These are phyloP conservation scores for Fusarium longipes DNA, from an alignment of 2,329 filamentous ascomycete genomes.

Conservation along the genomic window DNA sequence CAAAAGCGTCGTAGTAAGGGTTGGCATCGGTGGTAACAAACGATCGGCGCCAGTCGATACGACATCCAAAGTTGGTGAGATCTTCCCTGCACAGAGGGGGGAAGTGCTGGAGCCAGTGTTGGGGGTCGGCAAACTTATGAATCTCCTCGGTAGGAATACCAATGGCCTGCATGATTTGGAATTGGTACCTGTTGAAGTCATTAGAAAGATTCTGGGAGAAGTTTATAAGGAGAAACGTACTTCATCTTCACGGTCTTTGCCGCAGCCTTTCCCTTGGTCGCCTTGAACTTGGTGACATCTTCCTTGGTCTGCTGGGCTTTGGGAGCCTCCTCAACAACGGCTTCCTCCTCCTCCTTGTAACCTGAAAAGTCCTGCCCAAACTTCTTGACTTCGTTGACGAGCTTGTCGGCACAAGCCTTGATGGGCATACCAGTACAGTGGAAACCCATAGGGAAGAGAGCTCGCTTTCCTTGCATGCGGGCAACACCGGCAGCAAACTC, in stretches of 20 bases:
- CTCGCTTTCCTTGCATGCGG: conserved; percentile 88
- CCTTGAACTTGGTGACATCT: conserved; percentile 90
- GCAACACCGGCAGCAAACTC: conserved; percentile 91
- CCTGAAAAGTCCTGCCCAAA: conserved; percentile 89
- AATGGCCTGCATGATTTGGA: conserved; percentile 93
- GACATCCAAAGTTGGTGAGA: conserved; percentile 82
- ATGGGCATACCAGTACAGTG: conserved; percentile 97
- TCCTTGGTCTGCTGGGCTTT: conserved; percentile 77
- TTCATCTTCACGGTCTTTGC: conserved; percentile 93
- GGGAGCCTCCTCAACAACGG: conserved; percentile 61
- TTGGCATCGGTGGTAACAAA: conserved; percentile 97
- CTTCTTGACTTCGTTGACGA: conserved; percentile 86
- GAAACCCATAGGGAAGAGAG: conserved; percentile 91
- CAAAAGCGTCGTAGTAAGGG: conserved; percentile 95
- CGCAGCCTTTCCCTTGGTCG: conserved; percentile 91
- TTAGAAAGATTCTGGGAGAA: neutral
- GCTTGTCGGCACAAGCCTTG: conserved; percentile 96
- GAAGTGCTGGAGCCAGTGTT: conserved; percentile 92
- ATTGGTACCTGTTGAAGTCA: conserved; percentile 70
- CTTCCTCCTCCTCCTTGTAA: conserved; percentile 72
- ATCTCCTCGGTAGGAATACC: conserved; percentile 91
- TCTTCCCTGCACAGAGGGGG: conserved; percentile 72
- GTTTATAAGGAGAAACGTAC: conserved; percentile 24
- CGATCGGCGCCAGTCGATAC: conserved; percentile 92
- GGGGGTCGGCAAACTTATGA: conserved; percentile 90